Evolutionary conservation across 139 green algal genomes (phyloP).

Genomic region (Pleodorina starrii): DNA sequence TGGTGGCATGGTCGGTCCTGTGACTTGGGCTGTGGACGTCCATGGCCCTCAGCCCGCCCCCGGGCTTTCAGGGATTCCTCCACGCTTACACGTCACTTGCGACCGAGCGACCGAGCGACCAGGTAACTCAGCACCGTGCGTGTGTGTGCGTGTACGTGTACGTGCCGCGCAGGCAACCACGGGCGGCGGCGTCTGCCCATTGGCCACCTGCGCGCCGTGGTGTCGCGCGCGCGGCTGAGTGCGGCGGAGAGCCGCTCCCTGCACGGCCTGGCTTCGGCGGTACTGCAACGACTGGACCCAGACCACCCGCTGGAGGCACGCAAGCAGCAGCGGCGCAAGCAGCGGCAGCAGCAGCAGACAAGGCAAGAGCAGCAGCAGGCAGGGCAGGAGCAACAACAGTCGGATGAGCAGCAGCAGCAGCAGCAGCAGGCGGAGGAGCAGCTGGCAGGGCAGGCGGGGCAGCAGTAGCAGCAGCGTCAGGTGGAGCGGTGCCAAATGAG

Average conservation of each 20-base stretch:
- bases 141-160: background rate
- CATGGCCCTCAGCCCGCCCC: too few relatives aligned
- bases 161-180: conserved; percentile 61
- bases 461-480: too few relatives aligned
- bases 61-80: too few relatives aligned
- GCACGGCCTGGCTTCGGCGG: conserved; percentile 63
- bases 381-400: background rate
- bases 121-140: background rate
- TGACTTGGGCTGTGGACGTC: too few relatives aligned
- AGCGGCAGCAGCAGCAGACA: background rate
- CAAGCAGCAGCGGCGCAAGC: background rate
- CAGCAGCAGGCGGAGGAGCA: background rate
- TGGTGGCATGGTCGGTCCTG: too few relatives aligned
- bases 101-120: too few relatives aligned
- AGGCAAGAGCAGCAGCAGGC: background rate
- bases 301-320: conserved; percentile 35
- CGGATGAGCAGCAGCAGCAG: background rate
- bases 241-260: conserved; percentile 62
- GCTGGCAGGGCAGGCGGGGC: too few relatives aligned
- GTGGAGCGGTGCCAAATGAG: too few relatives aligned
- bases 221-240: conserved; percentile 56
- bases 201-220: conserved; percentile 60
- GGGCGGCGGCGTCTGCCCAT: conserved; percentile 60
- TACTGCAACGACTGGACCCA: conserved; percentile 41
- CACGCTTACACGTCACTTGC: too few relatives aligned